A percentile compares a stretch with the other conserved stretches of the same genome.
phyloP scores from a whole-genome alignment of 2,329 filamentous ascomycete species.

The Stenocarpella maydis region DNA sequence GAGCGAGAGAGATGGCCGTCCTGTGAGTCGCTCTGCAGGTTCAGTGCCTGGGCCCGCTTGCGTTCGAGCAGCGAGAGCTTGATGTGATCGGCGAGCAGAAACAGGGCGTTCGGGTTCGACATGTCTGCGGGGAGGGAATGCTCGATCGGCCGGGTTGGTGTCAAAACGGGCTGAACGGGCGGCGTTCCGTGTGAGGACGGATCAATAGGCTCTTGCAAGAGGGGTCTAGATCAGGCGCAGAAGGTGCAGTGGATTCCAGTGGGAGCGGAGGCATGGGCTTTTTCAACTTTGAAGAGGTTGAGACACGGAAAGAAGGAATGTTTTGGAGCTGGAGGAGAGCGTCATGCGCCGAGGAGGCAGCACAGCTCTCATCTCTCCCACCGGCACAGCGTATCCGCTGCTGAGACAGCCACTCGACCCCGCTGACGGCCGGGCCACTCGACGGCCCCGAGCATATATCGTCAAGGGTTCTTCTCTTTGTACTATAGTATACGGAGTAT shows the following conservation, averaged over 20 bases:
- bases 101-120: constrained; percentile 77
- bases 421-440: constrained; percentile 19
- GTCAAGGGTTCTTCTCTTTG: background rate
- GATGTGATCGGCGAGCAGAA: constrained; percentile 94
- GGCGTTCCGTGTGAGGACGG: background rate
- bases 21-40: constrained; percentile 80
- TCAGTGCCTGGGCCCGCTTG: constrained; percentile 82
- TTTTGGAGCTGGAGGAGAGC: constrained; percentile 9
- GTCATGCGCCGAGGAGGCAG: constrained; percentile 12
- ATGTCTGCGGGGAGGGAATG: constrained; percentile 41
- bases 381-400: background rate
- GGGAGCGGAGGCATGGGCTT: background rate
- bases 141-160: background rate
- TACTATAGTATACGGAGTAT: background rate
- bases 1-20: constrained; percentile 90
- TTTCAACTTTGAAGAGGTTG: background rate
- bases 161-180: background rate
- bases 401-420: constrained; percentile 22
- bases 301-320: constrained; percentile 3
- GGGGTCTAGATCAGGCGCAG: background rate
- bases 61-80: constrained; percentile 94
- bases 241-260: constrained; percentile 9
- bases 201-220: background rate
- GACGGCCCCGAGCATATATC: background rate
- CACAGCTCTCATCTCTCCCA: constrained; percentile 1